Evolutionary conservation across 2,329 filamentous ascomycete species (phyloP).

Genomic region (Paracoccidioides lutzii): DNA sequence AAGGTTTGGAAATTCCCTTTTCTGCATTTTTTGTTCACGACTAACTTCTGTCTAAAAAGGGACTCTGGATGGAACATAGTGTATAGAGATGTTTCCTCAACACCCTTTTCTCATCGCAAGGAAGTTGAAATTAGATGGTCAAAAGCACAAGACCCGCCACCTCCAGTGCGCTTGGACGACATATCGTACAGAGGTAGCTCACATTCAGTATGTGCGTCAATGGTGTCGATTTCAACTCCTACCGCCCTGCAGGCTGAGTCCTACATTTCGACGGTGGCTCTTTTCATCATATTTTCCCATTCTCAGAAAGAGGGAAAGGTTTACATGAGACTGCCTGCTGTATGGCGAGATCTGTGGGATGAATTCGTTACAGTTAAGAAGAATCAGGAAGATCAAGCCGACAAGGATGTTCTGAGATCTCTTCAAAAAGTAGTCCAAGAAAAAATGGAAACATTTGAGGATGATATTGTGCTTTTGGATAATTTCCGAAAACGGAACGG

Average conservation of each 20-base stretch:
- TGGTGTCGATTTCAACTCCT: slow-evolving; percentile 61
- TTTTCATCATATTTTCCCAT: slow-evolving; percentile 71
- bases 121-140: slow-evolving; percentile 65
- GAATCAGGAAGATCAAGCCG: slow-evolving; percentile 53
- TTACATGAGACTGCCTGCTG: slow-evolving; percentile 59
- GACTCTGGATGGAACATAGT: slow-evolving; percentile 56
- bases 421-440: slow-evolving; percentile 38
- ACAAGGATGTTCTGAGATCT: slow-evolving; percentile 55
- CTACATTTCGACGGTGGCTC: slow-evolving; percentile 65
- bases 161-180: slow-evolving; percentile 29
- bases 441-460: slow-evolving; percentile 40
- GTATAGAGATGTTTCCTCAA: slow-evolving; percentile 58
- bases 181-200: slow-evolving; percentile 35
- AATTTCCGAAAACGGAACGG: slow-evolving; percentile 51
- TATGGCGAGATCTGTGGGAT: slow-evolving; percentile 75
- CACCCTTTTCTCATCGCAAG: slow-evolving; percentile 63
- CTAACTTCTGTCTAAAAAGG: slow-evolving; percentile 30
- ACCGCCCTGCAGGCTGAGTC: slow-evolving; percentile 72
- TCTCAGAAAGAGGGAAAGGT: slow-evolving; percentile 77
- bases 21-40: not conserved
- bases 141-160: slow-evolving; percentile 50
- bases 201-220: slow-evolving; percentile 50
- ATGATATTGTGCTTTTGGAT: slow-evolving; percentile 63
- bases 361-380: slow-evolving; percentile 64
- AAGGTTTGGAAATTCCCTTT: slow-evolving; percentile 37